phyloP scores from a whole-genome alignment of 352 stramenopile species.

The Pilasporangium apinafurcum region DNA sequence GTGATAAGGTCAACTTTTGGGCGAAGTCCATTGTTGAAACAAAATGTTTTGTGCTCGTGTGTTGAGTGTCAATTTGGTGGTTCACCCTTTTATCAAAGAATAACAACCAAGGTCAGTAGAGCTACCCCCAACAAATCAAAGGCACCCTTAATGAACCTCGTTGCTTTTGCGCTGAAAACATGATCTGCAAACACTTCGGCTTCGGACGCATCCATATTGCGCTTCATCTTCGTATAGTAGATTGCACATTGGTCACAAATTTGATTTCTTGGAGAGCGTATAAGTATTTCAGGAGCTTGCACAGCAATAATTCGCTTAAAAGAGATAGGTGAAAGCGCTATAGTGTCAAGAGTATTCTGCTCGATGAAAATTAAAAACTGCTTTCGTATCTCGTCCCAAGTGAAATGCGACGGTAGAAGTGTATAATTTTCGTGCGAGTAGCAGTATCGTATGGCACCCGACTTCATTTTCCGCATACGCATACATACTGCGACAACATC shows the following conservation, averaged over 20 bases:
- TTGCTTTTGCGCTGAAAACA: not conserved
- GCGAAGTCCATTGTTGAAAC: slow-evolving; percentile 10
- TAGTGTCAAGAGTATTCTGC: not conserved
- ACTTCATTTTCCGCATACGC: not conserved
- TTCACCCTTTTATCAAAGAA: not conserved
- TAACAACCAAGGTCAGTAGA: not conserved
- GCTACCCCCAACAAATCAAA: not conserved
- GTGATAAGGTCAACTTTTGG: slow-evolving; percentile 8
- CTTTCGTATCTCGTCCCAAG: not conserved
- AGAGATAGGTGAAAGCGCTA: no score
- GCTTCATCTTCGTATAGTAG: not conserved
- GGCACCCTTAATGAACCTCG: slow-evolving; percentile 3
- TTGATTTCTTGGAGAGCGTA: not conserved
- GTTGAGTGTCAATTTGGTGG: not conserved
- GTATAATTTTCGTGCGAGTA: not conserved
- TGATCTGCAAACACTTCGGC: slow-evolving; percentile 2
- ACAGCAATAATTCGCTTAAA: no score
- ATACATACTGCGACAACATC: not conserved
- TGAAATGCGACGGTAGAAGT: not conserved
- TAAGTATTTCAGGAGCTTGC: no score
- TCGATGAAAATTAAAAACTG: no score
- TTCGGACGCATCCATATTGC: not conserved
- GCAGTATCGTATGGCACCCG: not conserved
- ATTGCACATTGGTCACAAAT: not conserved
- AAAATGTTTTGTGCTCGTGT: not conserved